Base-by-base conservation (phyloP, 2,329 filamentous ascomycete genomes). In the Aspergillus pseudoglaucus region DNA sequence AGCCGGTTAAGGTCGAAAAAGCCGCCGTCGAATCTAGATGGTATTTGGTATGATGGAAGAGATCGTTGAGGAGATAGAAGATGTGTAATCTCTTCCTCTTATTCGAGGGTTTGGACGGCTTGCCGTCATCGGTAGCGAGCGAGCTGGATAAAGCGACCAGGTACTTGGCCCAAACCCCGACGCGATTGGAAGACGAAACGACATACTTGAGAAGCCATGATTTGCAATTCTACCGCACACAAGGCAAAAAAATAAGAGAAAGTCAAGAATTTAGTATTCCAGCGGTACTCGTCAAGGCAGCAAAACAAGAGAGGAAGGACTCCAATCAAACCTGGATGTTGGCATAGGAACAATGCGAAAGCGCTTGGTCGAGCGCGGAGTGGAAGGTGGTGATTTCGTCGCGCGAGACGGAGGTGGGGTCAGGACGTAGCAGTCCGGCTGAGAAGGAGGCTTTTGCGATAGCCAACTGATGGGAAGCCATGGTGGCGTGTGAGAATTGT, bases 281-380 rank as follows among this genome's bases (percentile, higher is more conserved):
- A 52, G 53, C 49, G 51, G 56, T 41, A 48, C 46, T 30, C 25
- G 9, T 12, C 50, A 53, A 54, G 60, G 54, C 30, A 45, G 42
- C 35, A 20, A 18, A 18, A 20, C 25, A 43, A 41, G 38, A 49
- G 38, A 53, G 50, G 53, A 58, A 54, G 62, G 65, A 65, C 17
- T 37, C 62, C 58, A 61, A 61, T 73, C 85, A 89, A 88, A 93
- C 88, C 88, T 93, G 88, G 77, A 93, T 85, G 75, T 91, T 90
- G 75, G 76, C 72, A 63, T 83, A 79, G 62, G 87, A 87, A 80
- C 88, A 91, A 74, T 82, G 79, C 70, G 77, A 71, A 63, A 88
- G 72, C 59, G 79, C 79, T 64, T 77, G 72, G 66, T 83, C 79
- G 60, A 93, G 76, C 50, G 82, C 74, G 54, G 72, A 65, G 67